phyloP scores from a whole-genome alignment of 805 yeast genomes.

The Lipomyces chichibuensis region DNA sequence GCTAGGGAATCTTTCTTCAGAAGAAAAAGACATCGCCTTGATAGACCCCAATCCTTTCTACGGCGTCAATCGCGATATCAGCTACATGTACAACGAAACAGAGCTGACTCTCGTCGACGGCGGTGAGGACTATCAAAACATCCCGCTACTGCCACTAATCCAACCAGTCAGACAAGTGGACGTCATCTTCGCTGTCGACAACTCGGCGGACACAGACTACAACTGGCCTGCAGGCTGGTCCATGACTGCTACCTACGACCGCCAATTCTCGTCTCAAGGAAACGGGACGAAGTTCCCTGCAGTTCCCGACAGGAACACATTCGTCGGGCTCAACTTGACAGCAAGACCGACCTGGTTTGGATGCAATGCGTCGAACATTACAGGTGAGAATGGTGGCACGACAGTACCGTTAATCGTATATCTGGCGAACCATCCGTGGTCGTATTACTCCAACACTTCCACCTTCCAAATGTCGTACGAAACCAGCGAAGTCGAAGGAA shows the following conservation, averaged over 20 bases:
- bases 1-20: conserved; percentile 48
- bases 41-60: conserved; percentile 75
- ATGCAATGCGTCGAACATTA: conserved; percentile 67
- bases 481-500: conserved; percentile 58
- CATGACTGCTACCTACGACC: conserved; percentile 57
- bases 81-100: conserved; percentile 46
- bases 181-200: conserved; percentile 65
- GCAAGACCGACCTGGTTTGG: conserved; percentile 81
- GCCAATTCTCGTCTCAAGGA: conserved; percentile 60
- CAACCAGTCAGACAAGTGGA: conserved; percentile 65
- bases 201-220: conserved; percentile 59
- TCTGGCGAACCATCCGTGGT: conserved; percentile 70
- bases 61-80: conserved; percentile 47
- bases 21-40: conserved; percentile 65
- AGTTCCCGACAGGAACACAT: conserved; percentile 71
- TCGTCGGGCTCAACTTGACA: conserved; percentile 62
- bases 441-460: conserved; percentile 67
- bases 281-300: conserved; percentile 72
- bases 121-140: conserved; percentile 69
- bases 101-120: conserved; percentile 66
- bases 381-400: conserved; percentile 50
- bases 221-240: conserved; percentile 70
- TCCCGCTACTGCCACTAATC: conserved; percentile 66
- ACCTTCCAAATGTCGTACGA: conserved; percentile 70
- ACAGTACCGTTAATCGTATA: conserved; percentile 77